Base-by-base conservation (phyloP, 306 rosid species). In the Lathyrus oleraceus region DNA sequence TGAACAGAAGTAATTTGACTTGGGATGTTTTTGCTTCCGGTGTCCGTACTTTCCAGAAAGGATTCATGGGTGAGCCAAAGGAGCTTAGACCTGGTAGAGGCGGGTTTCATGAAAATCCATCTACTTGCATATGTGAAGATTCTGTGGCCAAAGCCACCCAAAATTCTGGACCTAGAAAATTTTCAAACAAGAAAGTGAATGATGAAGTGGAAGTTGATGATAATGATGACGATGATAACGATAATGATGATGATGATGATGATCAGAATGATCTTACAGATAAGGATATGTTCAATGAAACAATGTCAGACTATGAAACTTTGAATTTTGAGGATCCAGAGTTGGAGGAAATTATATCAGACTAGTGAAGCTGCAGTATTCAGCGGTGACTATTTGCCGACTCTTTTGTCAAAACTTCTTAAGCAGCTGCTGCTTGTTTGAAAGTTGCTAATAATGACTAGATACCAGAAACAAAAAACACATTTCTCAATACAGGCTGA, bases 61-160 rank as follows among this genome's bases (percentile, higher is more conserved):
- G 99, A 76, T 95, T 95, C 78, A 89, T 89, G 85, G 99, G 99
- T 67, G 96, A 79, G 80, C 97, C 99, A 60, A 86, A 89, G 51
- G 99, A 95, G 84, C 80, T 81, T 76, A 86, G 96, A 78, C 89
- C 95, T 20, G 99, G 99, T 30, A 88, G 97, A 85, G 99, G 99
- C 11, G 96, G 87, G 73, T 95, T 95, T 76, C 97, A 95, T 72
- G 99, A 95, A 79, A 95, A 95, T 80, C 99, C 99, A 49, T 77
- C 90, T 20, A 65, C 96, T 21, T 95, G 99, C 79, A 86, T 95
- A 60, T 95, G 99, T 79, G 99, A 86, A 85, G 91, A 85, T 86
- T 75, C 89, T 21, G 70, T 38, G 56, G 81, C 88, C 79, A 85
- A 79, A 67, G 77, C 21, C 2, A 85, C 70, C 44, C 76, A 72